phyloP scores from a whole-genome alignment of 176 grass and related monocot species.

The Paspalum vaginatum region DNA sequence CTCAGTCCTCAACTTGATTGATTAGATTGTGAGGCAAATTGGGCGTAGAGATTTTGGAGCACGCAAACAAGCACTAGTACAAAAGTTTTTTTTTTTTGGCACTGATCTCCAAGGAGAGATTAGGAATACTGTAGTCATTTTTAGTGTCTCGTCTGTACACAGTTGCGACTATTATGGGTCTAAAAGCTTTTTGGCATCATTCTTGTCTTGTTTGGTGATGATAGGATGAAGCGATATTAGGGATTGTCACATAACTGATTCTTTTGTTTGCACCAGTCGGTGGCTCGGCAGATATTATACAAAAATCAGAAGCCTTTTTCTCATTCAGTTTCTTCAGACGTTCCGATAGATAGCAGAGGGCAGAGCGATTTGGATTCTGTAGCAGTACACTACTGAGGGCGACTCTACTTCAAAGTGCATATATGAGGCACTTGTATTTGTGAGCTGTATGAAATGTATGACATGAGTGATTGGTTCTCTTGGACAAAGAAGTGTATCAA shows the following conservation, averaged over 20 bases:
- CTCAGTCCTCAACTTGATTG: slow-evolving; percentile 31
- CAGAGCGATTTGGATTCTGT: no score
- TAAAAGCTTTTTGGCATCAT: neutral
- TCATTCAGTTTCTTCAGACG: neutral
- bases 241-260: slow-evolving; percentile 16
- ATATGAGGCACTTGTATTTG: no score
- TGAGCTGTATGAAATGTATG: no score
- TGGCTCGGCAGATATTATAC: slow-evolving; percentile 13
- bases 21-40: slow-evolving; percentile 5
- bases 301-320: neutral
- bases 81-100: neutral
- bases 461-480: no score
- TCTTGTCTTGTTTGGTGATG: neutral
- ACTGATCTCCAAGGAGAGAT: slow-evolving; percentile 23
- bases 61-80: neutral
- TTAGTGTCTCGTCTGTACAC: slow-evolving; percentile 14
- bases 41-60: slow-evolving; percentile 36
- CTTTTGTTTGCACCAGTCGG: neutral
- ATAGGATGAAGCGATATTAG: neutral
- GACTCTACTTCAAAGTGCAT: no score
- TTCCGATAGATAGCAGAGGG: no score
- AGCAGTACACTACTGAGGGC: no score
- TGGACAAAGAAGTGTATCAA: no score
- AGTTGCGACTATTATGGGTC: neutral
- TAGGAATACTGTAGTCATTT: neutral